These are phyloP conservation scores for Rhodocollybia butyracea DNA, from an alignment of 768 basidiomycete genomes.

Conservation along the genomic window DNA sequence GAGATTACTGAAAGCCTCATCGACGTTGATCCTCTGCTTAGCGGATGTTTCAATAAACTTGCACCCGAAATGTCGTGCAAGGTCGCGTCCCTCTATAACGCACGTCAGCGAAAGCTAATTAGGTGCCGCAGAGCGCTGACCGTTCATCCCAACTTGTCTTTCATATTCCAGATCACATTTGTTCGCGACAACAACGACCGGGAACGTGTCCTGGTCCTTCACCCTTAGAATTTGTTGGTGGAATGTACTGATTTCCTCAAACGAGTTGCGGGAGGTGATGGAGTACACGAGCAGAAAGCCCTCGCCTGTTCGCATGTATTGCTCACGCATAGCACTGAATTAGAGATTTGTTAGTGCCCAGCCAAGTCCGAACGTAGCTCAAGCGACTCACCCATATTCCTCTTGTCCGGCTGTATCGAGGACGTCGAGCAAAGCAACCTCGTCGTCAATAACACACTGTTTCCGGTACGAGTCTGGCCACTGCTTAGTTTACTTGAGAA, in stretches of 20 bases:
- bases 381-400: conserved; percentile 81
- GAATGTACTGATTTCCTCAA: conserved; percentile 95
- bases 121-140: conserved; percentile 35
- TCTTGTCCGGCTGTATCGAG: conserved; percentile 98
- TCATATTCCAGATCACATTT: conserved; percentile 96
- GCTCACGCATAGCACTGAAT: conserved; percentile 92
- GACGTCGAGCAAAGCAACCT: conserved; percentile 95
- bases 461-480: conserved; percentile 91
- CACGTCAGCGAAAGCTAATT: not conserved
- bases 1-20: conserved; percentile 91
- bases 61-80: conserved; percentile 92
- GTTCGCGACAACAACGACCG: conserved; percentile 96
- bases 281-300: conserved; percentile 98
- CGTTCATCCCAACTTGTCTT: conserved; percentile 93
- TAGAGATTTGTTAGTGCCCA: not conserved
- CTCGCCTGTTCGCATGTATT: conserved; percentile 98
- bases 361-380: not conserved
- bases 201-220: conserved; percentile 94
- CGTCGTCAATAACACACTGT: conserved; percentile 97
- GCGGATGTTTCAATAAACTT: conserved; percentile 96
- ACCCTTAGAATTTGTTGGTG: conserved; percentile 95
- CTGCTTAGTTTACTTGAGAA: not conserved
- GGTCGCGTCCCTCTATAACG: conserved; percentile 86
- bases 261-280: conserved; percentile 96
- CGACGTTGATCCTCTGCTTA: conserved; percentile 94